Evolutionary conservation across 768 basidiomycete genomes (phyloP), one percentile per base, ranked within the genome.

Genomic region (Rubroboletus satanas): DNA sequence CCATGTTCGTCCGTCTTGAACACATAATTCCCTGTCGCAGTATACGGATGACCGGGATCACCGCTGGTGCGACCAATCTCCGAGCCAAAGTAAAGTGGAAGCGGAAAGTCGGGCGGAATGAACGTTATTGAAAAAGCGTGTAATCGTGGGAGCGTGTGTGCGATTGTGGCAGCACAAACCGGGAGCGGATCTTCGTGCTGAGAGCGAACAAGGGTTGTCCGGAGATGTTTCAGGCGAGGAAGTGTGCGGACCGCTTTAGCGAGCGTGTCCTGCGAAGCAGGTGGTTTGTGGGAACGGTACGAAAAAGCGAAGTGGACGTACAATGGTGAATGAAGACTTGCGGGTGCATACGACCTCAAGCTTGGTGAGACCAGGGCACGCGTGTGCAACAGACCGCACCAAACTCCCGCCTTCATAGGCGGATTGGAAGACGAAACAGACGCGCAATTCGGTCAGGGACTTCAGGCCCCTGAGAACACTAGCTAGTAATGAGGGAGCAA

Each of bases 391-490:
- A 4, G 84, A 83, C 43, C 85, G 81, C 33, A 90, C 74, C 54
- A 89, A 72, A 60, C 83, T 83, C 28, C 82, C 84, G 62, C 85
- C 84, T 60, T 90, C 88, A 62, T 89, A 89, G 62, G 83, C 83
- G 2, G 83, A 83, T 62, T 89, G 85, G 47, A 90, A 77, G 37
- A 80, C 78, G 64, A 90, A 90, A 15, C 81, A 74, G 41, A 90
- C 79, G 50, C 78, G 83, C 52, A 90, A 74, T 38, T 82, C 78
- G 12, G 74, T 77, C 26, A 90, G 76, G 5, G 74, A 74, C 18
- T 77, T 77, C 21, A 90, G 63, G 45, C 77, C 77, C 55, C 80
- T 75, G 26, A 90, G 77, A n/a, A 87, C 72, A 36, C 77, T 75
- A 4, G 83, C 79, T 2, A 90, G 75, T 6, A 81, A 74, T 18